These are phyloP conservation scores for Lactarius tabidus DNA, from an alignment of 768 basidiomycete genomes.

Conservation along the genomic window DNA sequence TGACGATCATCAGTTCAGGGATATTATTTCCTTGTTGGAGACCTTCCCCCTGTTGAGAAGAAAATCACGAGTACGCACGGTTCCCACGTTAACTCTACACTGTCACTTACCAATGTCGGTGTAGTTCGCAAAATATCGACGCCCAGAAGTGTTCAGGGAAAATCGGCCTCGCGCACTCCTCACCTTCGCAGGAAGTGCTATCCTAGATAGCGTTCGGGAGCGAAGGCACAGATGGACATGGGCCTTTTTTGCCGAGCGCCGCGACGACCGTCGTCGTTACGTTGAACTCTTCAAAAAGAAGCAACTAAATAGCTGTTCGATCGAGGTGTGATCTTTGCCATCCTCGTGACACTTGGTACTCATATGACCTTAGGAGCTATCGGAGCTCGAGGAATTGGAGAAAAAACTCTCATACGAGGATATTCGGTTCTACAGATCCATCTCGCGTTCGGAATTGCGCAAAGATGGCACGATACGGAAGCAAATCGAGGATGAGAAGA, in stretches of 20 bases:
- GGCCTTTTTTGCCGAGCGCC: conserved; percentile 81
- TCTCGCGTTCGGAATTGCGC: conserved; percentile 80
- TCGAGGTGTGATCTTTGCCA: conserved; percentile 42
- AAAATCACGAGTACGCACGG: conserved; percentile 57
- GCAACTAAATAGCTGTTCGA: conserved; percentile 47
- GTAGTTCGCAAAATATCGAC: conserved; percentile 82
- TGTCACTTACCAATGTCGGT: conserved; percentile 8
- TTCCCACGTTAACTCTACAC: conserved; percentile 24
- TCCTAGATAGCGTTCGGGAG: conserved; percentile 79
- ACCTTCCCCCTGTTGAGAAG: conserved; percentile 96
- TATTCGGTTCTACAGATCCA: conserved; percentile 94
- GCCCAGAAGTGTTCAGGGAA: conserved; percentile 50
- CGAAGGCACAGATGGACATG: conserved; percentile 86
- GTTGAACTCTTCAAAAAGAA: conserved; percentile 82
- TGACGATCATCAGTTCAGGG: conserved; percentile 92
- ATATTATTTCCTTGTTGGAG: conserved; percentile 87
- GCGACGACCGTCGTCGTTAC: conserved; percentile 84
- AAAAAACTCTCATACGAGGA: conserved; percentile 87
- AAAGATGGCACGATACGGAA: conserved; percentile 73
- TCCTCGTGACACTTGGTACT: conserved; percentile 8
- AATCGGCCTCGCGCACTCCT: conserved; percentile 68
- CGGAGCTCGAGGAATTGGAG: conserved; percentile 63
- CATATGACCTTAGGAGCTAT: conserved; percentile 42
- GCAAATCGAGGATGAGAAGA: conserved; percentile 63
- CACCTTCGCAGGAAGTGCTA: conserved; percentile 74